phyloP scores from a whole-genome alignment of 306 rosid genomes.

The apple (Malus domestica) region DNA sequence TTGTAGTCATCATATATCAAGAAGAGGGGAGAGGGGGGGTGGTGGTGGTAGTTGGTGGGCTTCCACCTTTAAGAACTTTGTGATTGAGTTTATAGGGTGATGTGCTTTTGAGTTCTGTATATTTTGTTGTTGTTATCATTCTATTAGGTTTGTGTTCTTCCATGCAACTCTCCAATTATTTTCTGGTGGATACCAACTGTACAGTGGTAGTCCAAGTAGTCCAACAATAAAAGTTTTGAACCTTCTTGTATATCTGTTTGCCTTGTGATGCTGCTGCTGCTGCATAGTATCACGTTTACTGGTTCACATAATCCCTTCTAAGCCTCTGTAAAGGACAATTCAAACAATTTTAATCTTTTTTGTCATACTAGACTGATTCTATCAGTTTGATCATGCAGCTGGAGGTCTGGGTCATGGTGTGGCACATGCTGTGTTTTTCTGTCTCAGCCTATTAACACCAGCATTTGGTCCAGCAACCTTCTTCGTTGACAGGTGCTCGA shows the following conservation, averaged over 20 bases:
- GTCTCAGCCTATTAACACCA: constrained; percentile 88
- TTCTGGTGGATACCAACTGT: not conserved
- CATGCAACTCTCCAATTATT: not conserved
- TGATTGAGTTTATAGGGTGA: not conserved
- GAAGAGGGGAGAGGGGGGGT: not conserved
- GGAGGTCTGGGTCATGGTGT: constrained; percentile 95
- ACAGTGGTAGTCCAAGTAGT: not conserved
- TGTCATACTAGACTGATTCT: not conserved
- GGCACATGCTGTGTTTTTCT: constrained; percentile 98
- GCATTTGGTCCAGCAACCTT: constrained; percentile 92
- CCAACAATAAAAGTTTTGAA: not conserved
- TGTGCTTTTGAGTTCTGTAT: not conserved
- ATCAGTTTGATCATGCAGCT: constrained; percentile 43
- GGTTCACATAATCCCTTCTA: not conserved
- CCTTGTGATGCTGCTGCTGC: not conserved
- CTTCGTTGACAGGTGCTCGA: constrained; percentile 67
- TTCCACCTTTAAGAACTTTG: not conserved
- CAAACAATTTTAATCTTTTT: not conserved
- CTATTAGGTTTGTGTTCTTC: not conserved
- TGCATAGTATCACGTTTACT: not conserved
- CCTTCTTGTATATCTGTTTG: not conserved
- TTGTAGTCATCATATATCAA: not conserved
- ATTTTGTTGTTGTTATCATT: not conserved
- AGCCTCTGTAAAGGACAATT: not conserved
- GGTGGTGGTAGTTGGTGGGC: not conserved